phyloP scores from a whole-genome alignment of 805 yeast genomes.

The Ogataea populi-albae region DNA sequence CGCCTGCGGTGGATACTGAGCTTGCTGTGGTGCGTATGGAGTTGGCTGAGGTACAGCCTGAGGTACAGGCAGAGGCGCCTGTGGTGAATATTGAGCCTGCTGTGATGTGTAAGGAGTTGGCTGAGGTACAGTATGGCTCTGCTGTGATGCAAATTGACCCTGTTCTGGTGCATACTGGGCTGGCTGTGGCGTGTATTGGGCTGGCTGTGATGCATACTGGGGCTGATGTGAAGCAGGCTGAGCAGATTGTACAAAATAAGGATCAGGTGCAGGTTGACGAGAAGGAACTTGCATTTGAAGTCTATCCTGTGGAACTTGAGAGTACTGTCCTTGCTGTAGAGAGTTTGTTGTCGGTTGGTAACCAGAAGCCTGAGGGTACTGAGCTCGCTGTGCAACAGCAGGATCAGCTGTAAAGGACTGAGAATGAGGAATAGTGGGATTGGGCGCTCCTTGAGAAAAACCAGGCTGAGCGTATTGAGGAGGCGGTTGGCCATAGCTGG shows the following conservation, averaged over 20 bases:
- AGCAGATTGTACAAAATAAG: too few relatives aligned
- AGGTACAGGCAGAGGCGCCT: conserved; percentile 6
- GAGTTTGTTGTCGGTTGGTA: conserved; percentile 4
- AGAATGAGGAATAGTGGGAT: neutral
- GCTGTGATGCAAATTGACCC: neutral
- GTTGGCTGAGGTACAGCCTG: conserved; percentile 4
- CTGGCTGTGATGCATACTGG: too few relatives aligned
- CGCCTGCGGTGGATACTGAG: conserved; percentile 3
- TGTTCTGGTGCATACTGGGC: conserved; percentile 1
- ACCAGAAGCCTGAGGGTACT: conserved; percentile 11
- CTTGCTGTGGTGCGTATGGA: conserved; percentile 12
- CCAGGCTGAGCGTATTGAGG: too few relatives aligned
- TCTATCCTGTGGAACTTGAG: too few relatives aligned
- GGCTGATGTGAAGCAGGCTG: too few relatives aligned
- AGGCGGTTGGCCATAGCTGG: too few relatives aligned
- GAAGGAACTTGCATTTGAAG: too few relatives aligned
- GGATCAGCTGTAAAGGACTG: neutral
- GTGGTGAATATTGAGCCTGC: conserved; percentile 3
- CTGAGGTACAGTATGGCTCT: neutral
- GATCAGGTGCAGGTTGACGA: too few relatives aligned
- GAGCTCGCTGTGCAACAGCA: conserved; percentile 5
- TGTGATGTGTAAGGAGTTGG: neutral
- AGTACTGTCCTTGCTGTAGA: too few relatives aligned
- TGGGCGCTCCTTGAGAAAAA: too few relatives aligned
- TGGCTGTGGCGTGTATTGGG: neutral